Evolutionary conservation across 352 stramenopile species (phyloP).

Genomic region (Phytophthora pistaciae): DNA sequence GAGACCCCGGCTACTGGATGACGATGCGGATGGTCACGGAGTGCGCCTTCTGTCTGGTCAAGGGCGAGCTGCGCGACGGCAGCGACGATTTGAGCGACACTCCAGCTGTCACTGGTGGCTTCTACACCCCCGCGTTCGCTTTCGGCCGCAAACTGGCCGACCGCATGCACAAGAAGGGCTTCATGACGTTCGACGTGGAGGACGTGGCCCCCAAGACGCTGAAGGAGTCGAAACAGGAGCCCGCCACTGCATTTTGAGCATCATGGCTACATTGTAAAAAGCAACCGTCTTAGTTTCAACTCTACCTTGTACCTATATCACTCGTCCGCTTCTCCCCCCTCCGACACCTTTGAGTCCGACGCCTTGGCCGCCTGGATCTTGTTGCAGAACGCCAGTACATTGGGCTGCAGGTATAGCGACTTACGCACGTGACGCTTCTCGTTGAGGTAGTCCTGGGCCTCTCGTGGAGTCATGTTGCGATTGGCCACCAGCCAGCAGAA

Average conservation of each 20-base stretch:
- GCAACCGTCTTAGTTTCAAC: not conserved
- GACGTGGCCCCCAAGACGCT: conserved; percentile 2
- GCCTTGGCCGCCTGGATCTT: conserved; percentile 46
- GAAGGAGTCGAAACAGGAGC: conserved; percentile 6
- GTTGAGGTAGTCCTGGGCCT: conserved; percentile 91
- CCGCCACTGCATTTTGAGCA: conserved; percentile 15
- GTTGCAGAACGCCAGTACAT: conserved; percentile 83
- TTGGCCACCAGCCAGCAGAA: conserved; percentile 92
- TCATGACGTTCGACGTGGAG: conserved; percentile 47
- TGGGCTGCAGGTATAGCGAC: conserved; percentile 89
- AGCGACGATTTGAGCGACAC: conserved; percentile 19
- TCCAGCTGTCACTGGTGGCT: conserved; percentile 37
- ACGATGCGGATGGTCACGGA: conserved; percentile 55
- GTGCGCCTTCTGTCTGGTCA: conserved; percentile 48
- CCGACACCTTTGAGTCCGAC: conserved; percentile 10
- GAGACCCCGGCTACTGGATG: conserved; percentile 52
- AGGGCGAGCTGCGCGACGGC: conserved; percentile 29
- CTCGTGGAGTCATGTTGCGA: conserved; percentile 74
- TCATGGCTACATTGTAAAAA: not conserved
- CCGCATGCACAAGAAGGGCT: conserved; percentile 45
- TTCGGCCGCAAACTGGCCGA: conserved; percentile 45
- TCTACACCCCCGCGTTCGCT: conserved; percentile 51
- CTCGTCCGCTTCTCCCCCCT: conserved; percentile 10
- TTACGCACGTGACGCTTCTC: conserved; percentile 92
- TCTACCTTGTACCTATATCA: conserved; percentile 7